Conservation (phyloP, 768 basidiomycete species). For the Tremella yokohamensis region DNA sequence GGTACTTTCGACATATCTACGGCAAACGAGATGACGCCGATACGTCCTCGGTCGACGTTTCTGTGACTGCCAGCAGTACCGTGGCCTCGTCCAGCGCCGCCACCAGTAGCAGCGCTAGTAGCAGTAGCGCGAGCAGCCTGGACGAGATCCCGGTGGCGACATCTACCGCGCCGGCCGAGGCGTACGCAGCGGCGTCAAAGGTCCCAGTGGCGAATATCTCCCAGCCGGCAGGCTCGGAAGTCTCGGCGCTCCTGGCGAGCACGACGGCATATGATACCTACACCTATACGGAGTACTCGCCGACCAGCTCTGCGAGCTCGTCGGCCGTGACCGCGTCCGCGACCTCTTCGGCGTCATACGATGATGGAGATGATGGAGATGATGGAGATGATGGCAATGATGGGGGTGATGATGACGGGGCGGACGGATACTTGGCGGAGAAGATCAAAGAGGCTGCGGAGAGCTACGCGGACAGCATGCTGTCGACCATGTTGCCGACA, state of each 20-base stretch:
- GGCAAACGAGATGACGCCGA: conserved; percentile 17
- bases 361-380: conserved; percentile 10
- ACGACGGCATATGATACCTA: conserved; percentile 36
- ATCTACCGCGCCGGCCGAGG: conserved; percentile 11
- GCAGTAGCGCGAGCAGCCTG: conserved; percentile 8
- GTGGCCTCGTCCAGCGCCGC: too few relatives aligned
- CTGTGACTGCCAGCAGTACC: conserved; percentile 5
- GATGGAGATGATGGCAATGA: conserved; percentile 11
- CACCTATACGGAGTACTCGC: conserved; percentile 37
- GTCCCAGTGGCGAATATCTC: not conserved
- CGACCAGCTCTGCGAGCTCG: conserved; percentile 6
- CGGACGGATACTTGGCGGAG: conserved; percentile 8
- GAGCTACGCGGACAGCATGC: conserved; percentile 29
- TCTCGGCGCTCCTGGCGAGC: conserved; percentile 29
- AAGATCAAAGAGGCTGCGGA: conserved; percentile 30
- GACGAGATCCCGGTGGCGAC: conserved; percentile 29
- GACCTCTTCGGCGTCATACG: conserved; percentile 16
- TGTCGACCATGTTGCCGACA: conserved; percentile 41
- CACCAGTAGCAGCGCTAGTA: conserved; percentile 8
- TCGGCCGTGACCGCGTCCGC: conserved; percentile 10
- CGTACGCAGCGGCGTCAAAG: not conserved
- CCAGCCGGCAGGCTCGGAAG: conserved; percentile 14
- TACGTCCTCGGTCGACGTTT: not conserved
- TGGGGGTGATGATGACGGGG: not conserved
- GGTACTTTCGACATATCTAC: conserved; percentile 23